phyloP scores from a whole-genome alignment of 805 yeast genomes.

The Saccharomycopsis babjevae region DNA sequence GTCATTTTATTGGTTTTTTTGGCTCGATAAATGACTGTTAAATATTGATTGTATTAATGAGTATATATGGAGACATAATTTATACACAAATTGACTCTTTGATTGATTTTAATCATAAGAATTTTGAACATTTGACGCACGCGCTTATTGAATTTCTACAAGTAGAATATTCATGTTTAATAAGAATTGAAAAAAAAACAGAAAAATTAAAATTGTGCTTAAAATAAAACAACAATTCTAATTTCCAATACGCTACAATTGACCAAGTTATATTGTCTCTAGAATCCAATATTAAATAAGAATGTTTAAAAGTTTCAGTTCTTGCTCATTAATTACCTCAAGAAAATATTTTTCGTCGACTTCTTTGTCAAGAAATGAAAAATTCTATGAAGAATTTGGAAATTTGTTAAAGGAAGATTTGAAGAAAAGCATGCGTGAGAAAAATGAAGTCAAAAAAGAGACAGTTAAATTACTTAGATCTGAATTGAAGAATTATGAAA shows the following conservation, averaged over 20 bases:
- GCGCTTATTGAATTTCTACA: neutral
- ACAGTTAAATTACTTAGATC: slow-evolving; percentile 36
- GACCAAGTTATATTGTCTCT: no score
- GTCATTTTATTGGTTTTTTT: neutral
- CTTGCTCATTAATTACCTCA: neutral
- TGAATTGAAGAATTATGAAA: slow-evolving; percentile 34
- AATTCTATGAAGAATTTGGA: slow-evolving; percentile 12
- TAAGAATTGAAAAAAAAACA: neutral
- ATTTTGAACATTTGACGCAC: neutral
- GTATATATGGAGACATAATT: no score
- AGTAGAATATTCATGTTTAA: neutral
- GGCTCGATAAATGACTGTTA: no score
- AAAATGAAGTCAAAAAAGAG: slow-evolving; percentile 25
- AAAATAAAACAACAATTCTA: no score
- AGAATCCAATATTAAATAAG: neutral
- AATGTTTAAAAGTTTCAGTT: neutral
- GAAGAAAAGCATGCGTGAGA: slow-evolving; percentile 15
- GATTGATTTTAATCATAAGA: no score
- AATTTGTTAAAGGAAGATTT: slow-evolving; percentile 13
- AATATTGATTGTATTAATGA: no score
- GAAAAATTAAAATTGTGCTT: neutral
- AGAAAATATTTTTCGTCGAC: neutral
- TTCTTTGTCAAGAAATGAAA: neutral
- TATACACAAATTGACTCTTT: no score
- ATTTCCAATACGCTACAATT: no score